phyloP scores from a whole-genome alignment of 1,139 yeast genomes.

The Hansenula lynferdii region DNA sequence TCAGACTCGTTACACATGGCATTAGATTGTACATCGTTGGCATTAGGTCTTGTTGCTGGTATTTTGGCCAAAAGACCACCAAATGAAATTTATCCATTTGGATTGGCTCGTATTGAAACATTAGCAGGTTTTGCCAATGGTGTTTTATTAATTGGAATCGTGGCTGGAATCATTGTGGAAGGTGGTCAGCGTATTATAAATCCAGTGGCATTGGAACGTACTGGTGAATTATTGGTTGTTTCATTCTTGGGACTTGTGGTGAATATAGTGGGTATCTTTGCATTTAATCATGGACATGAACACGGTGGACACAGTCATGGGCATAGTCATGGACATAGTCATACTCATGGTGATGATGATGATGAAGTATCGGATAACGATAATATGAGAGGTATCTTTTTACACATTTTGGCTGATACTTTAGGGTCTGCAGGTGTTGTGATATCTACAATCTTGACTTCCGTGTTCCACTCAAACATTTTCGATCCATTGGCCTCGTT shows the following conservation, averaged over 20 bases:
- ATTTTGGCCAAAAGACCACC: constrained; percentile 54
- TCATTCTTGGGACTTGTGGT: constrained; percentile 82
- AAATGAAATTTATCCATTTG: constrained; percentile 77
- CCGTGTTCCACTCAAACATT: constrained; percentile 48
- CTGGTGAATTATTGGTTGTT: constrained; percentile 83
- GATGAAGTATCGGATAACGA: constrained; percentile 46
- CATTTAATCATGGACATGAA: constrained; percentile 70
- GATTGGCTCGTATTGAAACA: constrained; percentile 79
- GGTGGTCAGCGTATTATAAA: constrained; percentile 75
- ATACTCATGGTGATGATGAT: constrained; percentile 14
- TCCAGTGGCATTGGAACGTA: constrained; percentile 74
- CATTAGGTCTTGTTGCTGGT: constrained; percentile 88
- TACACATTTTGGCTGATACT: constrained; percentile 93
- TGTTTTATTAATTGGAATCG: constrained; percentile 78
- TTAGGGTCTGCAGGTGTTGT: constrained; percentile 97
- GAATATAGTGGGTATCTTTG: constrained; percentile 87
- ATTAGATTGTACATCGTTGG: constrained; percentile 84
- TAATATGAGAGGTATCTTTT: constrained; percentile 90
- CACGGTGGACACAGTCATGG: constrained; percentile 33
- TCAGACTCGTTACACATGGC: constrained; percentile 98
- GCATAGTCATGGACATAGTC: constrained; percentile 26
- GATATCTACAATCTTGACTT: constrained; percentile 68
- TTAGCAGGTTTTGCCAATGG: constrained; percentile 96
- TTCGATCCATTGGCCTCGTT: constrained; percentile 93
- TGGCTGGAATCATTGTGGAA: constrained; percentile 82